A percentile compares a stretch with the other conserved stretches of the same genome.
These are phyloP conservation scores for Sideroxylon spinosum DNA, from an alignment of 179 eudicot species.

Conservation along the genomic window DNA sequence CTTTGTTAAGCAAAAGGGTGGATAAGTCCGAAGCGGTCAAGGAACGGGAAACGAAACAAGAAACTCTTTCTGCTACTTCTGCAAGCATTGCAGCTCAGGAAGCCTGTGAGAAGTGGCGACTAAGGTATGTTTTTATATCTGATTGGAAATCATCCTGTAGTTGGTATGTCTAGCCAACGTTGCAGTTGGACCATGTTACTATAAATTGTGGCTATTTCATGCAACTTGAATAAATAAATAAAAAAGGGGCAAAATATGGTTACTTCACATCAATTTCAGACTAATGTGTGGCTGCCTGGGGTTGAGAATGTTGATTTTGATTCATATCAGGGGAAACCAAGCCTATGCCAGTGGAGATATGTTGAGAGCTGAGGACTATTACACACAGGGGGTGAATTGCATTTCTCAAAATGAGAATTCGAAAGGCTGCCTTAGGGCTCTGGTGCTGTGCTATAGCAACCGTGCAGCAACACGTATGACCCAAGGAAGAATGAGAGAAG, in stretches of 20 bases:
- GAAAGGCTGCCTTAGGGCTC: constrained; percentile 53
- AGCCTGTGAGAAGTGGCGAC: constrained; percentile 96
- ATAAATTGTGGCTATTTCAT: neutral
- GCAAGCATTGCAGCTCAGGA: constrained; percentile 58
- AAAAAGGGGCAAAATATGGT: too few relatives aligned
- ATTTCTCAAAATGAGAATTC: constrained; percentile 54
- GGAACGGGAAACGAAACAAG: constrained; percentile 32
- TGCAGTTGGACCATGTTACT: neutral
- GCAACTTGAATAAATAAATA: too few relatives aligned
- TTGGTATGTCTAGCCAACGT: neutral
- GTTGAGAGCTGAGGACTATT: constrained; percentile 74
- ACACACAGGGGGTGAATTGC: constrained; percentile 77
- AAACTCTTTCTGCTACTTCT: constrained; percentile 20
- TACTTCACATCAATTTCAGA: neutral
- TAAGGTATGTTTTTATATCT: constrained; percentile 45
- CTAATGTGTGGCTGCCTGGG: neutral
- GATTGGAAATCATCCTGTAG: neutral
- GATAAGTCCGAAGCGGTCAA: constrained; percentile 29
- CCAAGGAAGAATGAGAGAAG: constrained; percentile 86
- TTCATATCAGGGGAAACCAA: constrained; percentile 79
- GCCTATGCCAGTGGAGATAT: constrained; percentile 83
- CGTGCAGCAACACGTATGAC: constrained; percentile 96
- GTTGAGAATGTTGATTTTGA: constrained; percentile 16
- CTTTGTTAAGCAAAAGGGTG: constrained; percentile 20
- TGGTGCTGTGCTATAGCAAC: constrained; percentile 94